phyloP scores from a whole-genome alignment of 2,329 filamentous ascomycete species.

The Sarocladium brachiariae region DNA sequence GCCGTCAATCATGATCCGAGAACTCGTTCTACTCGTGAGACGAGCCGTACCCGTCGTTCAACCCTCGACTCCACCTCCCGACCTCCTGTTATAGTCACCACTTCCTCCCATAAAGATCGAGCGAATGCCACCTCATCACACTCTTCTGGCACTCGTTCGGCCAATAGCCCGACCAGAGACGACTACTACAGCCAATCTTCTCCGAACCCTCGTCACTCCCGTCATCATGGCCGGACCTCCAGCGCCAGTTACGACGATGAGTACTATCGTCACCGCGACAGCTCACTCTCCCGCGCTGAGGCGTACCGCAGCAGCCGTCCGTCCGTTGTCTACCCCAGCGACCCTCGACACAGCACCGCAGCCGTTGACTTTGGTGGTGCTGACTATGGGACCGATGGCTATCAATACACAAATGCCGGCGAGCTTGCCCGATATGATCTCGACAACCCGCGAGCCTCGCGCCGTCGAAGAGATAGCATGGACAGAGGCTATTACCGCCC shows the following conservation, averaged over 20 bases:
- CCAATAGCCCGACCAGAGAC: neutral
- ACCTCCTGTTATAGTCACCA: constrained; percentile 52
- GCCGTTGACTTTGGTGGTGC: constrained; percentile 29
- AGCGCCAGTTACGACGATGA: constrained; percentile 38
- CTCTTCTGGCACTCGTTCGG: constrained; percentile 17
- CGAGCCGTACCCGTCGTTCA: constrained; percentile 41
- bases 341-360: constrained; percentile 35
- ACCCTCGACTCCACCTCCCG: constrained; percentile 43
- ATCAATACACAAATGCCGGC: constrained; percentile 57
- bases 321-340: constrained; percentile 36
- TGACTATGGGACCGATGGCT: constrained; percentile 49
- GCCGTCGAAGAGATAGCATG: constrained; percentile 44
- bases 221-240: constrained; percentile 28
- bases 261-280: constrained; percentile 33
- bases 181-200: constrained; percentile 38
- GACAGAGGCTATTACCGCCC: constrained; percentile 50
- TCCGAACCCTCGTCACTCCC: constrained; percentile 45
- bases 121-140: constrained; percentile 34
- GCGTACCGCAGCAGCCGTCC: constrained; percentile 41
- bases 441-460: constrained; percentile 37
- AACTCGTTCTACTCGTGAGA: constrained; percentile 29
- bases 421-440: constrained; percentile 57
- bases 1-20: constrained; percentile 45
- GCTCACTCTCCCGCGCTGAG: constrained; percentile 35
- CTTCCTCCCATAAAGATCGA: constrained; percentile 38